These are phyloP conservation scores for Kwoniella botswanensis DNA, from an alignment of 768 basidiomycete genomes.

Conservation along the genomic window DNA sequence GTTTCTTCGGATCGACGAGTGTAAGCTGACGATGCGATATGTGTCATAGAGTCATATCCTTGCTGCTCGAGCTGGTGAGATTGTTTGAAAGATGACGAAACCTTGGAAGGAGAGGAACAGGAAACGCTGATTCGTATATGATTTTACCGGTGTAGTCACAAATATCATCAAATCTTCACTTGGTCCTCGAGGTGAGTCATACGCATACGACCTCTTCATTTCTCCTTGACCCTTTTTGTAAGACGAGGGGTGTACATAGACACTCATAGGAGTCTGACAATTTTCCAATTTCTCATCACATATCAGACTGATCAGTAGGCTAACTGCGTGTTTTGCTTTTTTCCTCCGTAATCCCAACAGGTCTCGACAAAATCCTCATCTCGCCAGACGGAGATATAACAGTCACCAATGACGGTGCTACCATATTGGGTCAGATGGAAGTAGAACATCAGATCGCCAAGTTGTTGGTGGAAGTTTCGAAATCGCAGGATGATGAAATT, in stretches of 20 bases:
- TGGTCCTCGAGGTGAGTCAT: slow-evolving; percentile 79
- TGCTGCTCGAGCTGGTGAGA: slow-evolving; percentile 69
- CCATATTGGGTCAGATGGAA: slow-evolving; percentile 97
- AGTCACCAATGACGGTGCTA: slow-evolving; percentile 98
- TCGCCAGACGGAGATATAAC: slow-evolving; percentile 95
- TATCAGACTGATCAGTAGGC: neutral
- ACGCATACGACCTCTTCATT: no score
- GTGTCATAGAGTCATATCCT: slow-evolving; percentile 73
- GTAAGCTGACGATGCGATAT: no score
- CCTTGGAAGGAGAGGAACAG: neutral
- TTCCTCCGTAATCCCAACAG: slow-evolving; percentile 61
- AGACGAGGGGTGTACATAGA: no score
- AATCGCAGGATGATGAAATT: slow-evolving; percentile 99
- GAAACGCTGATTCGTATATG: neutral
- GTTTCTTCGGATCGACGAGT: no score
- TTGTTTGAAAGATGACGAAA: neutral
- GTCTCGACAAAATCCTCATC: slow-evolving; percentile 66
- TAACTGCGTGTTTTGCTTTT: neutral
- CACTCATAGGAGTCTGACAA: no score
- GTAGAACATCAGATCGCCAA: slow-evolving; percentile 99
- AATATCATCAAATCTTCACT: slow-evolving; percentile 94
- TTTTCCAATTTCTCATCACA: no score
- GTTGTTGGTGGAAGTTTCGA: slow-evolving; percentile 81
- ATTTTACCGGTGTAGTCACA: slow-evolving; percentile 67
- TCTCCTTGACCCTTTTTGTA: no score